Percentiles rank a stretch among this genome's conserved stretches.
Evolutionary conservation across 2,329 filamentous ascomycete species (phyloP).

Genomic region (Zalaria obscura): DNA sequence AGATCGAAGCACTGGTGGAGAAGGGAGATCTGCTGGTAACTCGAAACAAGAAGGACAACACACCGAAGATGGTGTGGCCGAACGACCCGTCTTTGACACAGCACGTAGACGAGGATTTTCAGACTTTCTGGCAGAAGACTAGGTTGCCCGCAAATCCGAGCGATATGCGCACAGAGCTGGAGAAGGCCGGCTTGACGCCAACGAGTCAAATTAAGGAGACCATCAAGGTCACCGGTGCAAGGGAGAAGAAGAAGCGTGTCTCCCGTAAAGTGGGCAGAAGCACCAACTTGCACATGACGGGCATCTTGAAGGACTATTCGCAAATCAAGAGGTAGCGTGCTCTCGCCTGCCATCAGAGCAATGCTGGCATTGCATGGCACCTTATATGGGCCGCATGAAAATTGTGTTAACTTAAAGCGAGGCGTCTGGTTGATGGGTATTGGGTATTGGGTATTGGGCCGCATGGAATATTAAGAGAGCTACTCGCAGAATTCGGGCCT

Average conservation of each 20-base stretch:
- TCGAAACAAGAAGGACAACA: constrained; percentile 82
- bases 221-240: constrained; percentile 33
- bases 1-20: constrained; percentile 63
- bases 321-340: constrained; percentile 1
- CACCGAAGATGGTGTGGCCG: constrained; percentile 74
- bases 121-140: constrained; percentile 68
- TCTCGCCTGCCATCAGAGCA: too few species aligned
- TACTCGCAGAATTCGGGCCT: too few species aligned
- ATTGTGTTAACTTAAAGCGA: too few species aligned
- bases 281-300: constrained; percentile 77
- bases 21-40: constrained; percentile 73
- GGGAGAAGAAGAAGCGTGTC: constrained; percentile 63
- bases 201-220: constrained; percentile 65
- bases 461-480: too few species aligned
- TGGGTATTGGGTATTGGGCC: too few species aligned
- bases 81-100: constrained; percentile 53
- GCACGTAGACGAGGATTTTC: constrained; percentile 68
- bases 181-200: constrained; percentile 67
- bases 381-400: too few species aligned
- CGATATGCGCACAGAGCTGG: constrained; percentile 63
- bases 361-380: too few species aligned
- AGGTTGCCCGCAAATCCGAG: constrained; percentile 57
- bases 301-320: constrained; percentile 63
- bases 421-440: too few species aligned
- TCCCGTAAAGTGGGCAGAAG: constrained; percentile 62